Evolutionary conservation across 1,284 basidiomycete species (phyloP), one percentile per base, ranked within the genome.

Genomic region (Rhodotorula sp.): DNA sequence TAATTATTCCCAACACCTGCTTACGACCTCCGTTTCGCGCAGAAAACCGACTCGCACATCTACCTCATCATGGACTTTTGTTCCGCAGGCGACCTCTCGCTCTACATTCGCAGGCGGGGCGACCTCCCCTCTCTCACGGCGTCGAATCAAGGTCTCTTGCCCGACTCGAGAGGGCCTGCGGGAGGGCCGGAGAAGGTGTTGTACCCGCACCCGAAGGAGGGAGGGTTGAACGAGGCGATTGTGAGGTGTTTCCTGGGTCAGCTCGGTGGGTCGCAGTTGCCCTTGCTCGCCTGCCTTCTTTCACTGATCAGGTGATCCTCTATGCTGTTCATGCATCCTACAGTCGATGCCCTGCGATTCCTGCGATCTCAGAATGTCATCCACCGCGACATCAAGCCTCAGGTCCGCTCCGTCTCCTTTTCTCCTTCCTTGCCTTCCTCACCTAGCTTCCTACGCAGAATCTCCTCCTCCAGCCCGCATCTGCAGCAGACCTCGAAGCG

Each of bases 31-130:
- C 48, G 52, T 58, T 30, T 39, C 55, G 11, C 39, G 46, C 78
- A 94, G 92, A 91, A 93, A 78, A 92, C 92, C 36, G 91, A 94
- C 76, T 86, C 87, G 67, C 89, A 95, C 80, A 97, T 99, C 79
- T 97, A 97, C 83, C 88, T 99, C 66, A 90, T 99, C 79, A 99
- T 99, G 90, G 94, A 95, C 78, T 98, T 88, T 81, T 98, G 95
- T 81, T 88, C 93, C 1, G 94, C 93, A 6, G 94, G 94, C 20
- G 96, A 99, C 81, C 87, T 99, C 55, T 92, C 92, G 0, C 88
- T 92, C 76, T 98, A 98, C 80, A 95, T 99, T 84, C 93, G 92
- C 86, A 92, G 92, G 79, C 88, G 92, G 20, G 93, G 92, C 27
- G 86, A 88, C 34, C 88, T 95, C 56, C 89, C 92, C 62, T 88